Evolutionary conservation across 2,329 filamentous ascomycete species (phyloP).

Genomic region (Emergomyces pasteurianus): DNA sequence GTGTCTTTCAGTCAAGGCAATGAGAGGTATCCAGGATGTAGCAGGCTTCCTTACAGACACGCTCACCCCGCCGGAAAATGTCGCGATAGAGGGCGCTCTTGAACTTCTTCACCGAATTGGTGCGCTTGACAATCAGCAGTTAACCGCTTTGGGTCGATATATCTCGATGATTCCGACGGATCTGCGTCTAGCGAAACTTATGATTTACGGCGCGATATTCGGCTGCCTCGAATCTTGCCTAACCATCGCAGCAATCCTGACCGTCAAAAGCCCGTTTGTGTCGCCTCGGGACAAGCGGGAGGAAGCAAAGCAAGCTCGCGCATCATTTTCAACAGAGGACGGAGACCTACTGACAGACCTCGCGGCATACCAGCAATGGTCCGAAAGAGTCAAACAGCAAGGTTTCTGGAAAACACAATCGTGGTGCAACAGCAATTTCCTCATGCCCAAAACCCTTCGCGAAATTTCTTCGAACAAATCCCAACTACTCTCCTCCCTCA

Average conservation of each 20-base stretch:
- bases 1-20: slow-evolving; percentile 86
- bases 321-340: slow-evolving; percentile 61
- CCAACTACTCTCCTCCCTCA: slow-evolving; percentile 75
- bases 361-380: slow-evolving; percentile 72
- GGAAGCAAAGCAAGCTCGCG: slow-evolving; percentile 63
- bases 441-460: slow-evolving; percentile 69
- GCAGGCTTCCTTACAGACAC: slow-evolving; percentile 70
- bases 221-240: slow-evolving; percentile 81
- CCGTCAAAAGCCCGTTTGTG: slow-evolving; percentile 74
- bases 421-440: slow-evolving; percentile 79
- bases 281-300: slow-evolving; percentile 74
- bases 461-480: slow-evolving; percentile 79
- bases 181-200: slow-evolving; percentile 80
- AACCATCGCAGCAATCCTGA: slow-evolving; percentile 85
- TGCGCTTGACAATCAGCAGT: slow-evolving; percentile 69
- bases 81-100: slow-evolving; percentile 78
- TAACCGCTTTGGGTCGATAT: slow-evolving; percentile 85
- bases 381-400: slow-evolving; percentile 45
- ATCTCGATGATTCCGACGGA: slow-evolving; percentile 93
- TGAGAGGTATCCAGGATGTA: slow-evolving; percentile 72
- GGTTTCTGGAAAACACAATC: slow-evolving; percentile 37
- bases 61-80: slow-evolving; percentile 73
- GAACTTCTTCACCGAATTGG: slow-evolving; percentile 72
- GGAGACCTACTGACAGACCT: slow-evolving; percentile 86
- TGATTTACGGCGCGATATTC: slow-evolving; percentile 91